A percentile compares a stretch with the other conserved stretches of the same genome.
phyloP scores from a whole-genome alignment of 2,329 filamentous ascomycete species.

The Fusarium sp. region DNA sequence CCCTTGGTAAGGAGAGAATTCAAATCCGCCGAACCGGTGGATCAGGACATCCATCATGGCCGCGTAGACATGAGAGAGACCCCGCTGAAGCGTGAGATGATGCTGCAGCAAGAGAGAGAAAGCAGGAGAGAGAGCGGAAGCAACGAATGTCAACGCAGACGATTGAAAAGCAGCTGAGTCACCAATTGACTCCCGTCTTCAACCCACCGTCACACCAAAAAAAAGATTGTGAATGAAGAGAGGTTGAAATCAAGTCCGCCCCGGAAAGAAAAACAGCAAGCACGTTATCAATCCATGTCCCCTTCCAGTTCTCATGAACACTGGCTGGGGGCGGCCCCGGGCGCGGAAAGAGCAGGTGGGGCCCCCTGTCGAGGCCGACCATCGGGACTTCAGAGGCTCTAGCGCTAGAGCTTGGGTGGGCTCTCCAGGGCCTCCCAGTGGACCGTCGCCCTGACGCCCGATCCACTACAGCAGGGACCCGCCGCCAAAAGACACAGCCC shows the following conservation, averaged over 20 bases:
- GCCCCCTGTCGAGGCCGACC: conserved; percentile 18
- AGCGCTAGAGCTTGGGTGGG: conserved; percentile 4
- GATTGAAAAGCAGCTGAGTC: background rate
- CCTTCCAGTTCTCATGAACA: conserved; percentile 29
- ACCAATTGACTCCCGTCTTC: background rate
- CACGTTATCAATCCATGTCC: conserved; percentile 28
- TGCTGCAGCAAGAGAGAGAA: background rate
- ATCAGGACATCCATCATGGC: conserved; percentile 50
- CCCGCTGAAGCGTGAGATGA: background rate
- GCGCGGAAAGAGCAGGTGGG: conserved; percentile 15
- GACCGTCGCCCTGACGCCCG: conserved; percentile 6
- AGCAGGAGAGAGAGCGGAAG: background rate
- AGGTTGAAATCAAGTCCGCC: conserved; percentile 10
- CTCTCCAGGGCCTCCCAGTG: conserved; percentile 22
- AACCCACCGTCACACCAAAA: conserved; percentile 14
- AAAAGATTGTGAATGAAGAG: background rate
- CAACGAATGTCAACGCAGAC: background rate
- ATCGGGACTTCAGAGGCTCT: conserved; percentile 21
- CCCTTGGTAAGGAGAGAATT: conserved; percentile 46
- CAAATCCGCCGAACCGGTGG: conserved; percentile 46
- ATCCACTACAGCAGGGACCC: conserved; percentile 22
- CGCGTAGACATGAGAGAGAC: conserved; percentile 23
- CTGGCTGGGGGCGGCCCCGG: conserved; percentile 15
- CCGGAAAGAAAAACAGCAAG: conserved; percentile 1
- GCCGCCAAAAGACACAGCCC: conserved; percentile 11